Base-by-base conservation (phyloP, 768 basidiomycete genomes). In the Thelephora aurantiotincta region DNA sequence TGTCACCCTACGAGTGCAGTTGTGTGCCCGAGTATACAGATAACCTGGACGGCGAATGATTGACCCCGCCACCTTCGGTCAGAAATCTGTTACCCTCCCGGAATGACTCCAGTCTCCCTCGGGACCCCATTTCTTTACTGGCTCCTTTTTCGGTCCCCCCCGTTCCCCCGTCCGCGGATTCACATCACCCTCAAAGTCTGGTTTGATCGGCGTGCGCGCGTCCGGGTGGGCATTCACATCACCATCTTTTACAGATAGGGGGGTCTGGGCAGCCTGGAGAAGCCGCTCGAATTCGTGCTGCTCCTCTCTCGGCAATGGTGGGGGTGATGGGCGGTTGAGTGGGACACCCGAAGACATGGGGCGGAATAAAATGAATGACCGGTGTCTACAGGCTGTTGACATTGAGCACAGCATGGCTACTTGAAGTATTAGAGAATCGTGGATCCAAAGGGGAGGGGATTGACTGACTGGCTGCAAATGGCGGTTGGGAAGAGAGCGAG, bases 251-350 rank as follows among this genome's bases (percentile, higher is more conserved):
- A 51, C 45, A 14, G 65, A 57, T 2, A 68, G 63, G 7, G 72
- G 71, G 2, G 63, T 60, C 51, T 76, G 76, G 1, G 77, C 77
- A n/a, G 63, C 66, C 16, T 80, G 74, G 52, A 81, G 72, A 33
- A 91, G 80, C n/a, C 79, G 72, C 58, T 94, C 88, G 50, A 93
- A 93, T 62, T 92, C 87, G 47, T 76, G 77, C 58, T 94, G 91
- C 49, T 87, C 73, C 20, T 75, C 71, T 2, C 67, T 68, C 1
- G 90, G 84, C 12, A 94, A 74, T 0, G 83, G 74, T 2, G 82
- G 83, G 0, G 91, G 91, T 0, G 77, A 65, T 0, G 90, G 89
- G 0, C 77, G 71, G 45, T 67, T 70, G 22, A 80, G 59, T 0
- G 57, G 58, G 18, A 51, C 50, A 14, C 56, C 62, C 7, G 72